phyloP scores from a whole-genome alignment of 2,329 filamentous ascomycete genomes.

The Epichloe coenophiala region DNA sequence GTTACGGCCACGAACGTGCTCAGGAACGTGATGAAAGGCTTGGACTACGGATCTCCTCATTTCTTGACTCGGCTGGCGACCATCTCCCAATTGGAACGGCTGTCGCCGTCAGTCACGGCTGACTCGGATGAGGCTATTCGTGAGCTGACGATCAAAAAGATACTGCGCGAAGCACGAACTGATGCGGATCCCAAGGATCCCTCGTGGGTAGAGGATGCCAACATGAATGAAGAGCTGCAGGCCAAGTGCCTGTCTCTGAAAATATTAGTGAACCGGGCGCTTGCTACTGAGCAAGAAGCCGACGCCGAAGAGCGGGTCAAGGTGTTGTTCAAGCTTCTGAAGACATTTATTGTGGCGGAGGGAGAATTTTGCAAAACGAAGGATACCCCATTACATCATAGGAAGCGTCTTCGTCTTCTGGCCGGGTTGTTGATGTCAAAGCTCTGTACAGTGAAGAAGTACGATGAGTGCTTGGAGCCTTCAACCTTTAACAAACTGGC shows the following conservation, averaged over 20 bases:
- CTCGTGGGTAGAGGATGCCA: slow-evolving; percentile 53
- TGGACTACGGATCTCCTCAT: slow-evolving; percentile 56
- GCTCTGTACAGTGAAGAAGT: slow-evolving; percentile 60
- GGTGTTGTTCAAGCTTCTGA: slow-evolving; percentile 66
- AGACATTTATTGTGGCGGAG: slow-evolving; percentile 57
- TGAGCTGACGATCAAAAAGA: slow-evolving; percentile 60
- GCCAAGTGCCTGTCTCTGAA: slow-evolving; percentile 77
- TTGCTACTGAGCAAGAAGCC: slow-evolving; percentile 40
- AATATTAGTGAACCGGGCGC: slow-evolving; percentile 73
- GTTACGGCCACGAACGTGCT: slow-evolving; percentile 78
- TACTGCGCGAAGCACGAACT: slow-evolving; percentile 57
- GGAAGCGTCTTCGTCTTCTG: slow-evolving; percentile 64
- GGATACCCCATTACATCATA: slow-evolving; percentile 65
- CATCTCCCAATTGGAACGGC: slow-evolving; percentile 61
- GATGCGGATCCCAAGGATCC: slow-evolving; percentile 43
- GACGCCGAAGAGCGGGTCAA: slow-evolving; percentile 46
- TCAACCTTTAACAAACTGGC: slow-evolving; percentile 70
- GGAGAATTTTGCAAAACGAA: slow-evolving; percentile 69
- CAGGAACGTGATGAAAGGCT: slow-evolving; percentile 59
- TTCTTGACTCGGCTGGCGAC: slow-evolving; percentile 65
- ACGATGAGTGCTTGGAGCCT: slow-evolving; percentile 63
- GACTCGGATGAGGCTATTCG: slow-evolving; percentile 66
- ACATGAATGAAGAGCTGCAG: slow-evolving; percentile 65
- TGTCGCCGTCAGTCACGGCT: slow-evolving; percentile 58
- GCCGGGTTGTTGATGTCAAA: slow-evolving; percentile 76